Evolutionary conservation across 345 rosid species (phyloP), one percentile per base, ranked within the genome.

Genomic region (Eucalyptus paniculata): DNA sequence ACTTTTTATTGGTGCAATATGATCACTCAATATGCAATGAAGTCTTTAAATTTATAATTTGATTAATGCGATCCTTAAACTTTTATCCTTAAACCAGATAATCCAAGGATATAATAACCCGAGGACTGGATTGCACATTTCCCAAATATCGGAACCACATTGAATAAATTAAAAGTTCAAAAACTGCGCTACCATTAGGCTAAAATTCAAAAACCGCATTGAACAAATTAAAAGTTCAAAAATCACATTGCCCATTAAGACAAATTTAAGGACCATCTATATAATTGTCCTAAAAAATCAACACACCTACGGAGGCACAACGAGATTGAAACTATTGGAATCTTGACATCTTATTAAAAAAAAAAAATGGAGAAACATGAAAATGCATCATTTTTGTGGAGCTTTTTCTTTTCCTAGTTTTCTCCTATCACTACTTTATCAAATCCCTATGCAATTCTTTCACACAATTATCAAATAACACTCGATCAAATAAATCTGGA

Each of bases 151-250:
- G 3, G 28, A 56, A 24, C 6, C 60, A 23, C 12, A 4, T 21
- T 56, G 1, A 56, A 56, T 24, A 56, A 56, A 56, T 23, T 56
- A 56, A 56, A 56, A 56, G 12, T 56, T 56, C 62, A 56, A 9
- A 3, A 56, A 54, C 0, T 24, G 3, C 12, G 1, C 28, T 9
- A 54, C 1, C 60, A 21, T 54, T 54, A 19, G 2, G 5, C 10
- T 21, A 54, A 54, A 54, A 12, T 54, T 54, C 12, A 54, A 9
- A 3, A 24, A 9, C 0, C 10, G 0, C 60, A 54, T 54, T 54
- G 5, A 54, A 54, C 11, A 23, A 54, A 54, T 54, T 56, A 56
- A 56, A 56, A 56, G 6, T 24, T 56, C 6, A 56, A 4, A 11
- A 21, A 56, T 24, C 12, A 10, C 30, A 56, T 54, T 54, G 0